Percentiles rank a stretch among this genome's conserved stretches.
Conservation (phyloP, 2,329 filamentous ascomycete genomes). For the Diaporthe velutina region DNA sequence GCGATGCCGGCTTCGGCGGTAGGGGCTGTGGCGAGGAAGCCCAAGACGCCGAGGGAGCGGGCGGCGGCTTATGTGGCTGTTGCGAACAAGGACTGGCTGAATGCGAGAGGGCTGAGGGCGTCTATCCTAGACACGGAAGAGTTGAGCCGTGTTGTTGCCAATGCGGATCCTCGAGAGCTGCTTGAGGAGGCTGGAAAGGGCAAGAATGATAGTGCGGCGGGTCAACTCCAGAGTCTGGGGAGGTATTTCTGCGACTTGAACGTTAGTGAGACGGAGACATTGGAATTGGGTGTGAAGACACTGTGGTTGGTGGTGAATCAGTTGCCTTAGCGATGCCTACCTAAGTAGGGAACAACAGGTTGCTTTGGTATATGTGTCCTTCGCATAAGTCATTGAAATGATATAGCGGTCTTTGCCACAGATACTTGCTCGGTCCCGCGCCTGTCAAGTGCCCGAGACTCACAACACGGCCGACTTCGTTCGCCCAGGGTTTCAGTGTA, state of each 20-base stretch:
- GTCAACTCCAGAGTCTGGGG: background rate
- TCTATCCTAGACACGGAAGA: conserved; percentile 49
- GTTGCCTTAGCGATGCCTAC: background rate
- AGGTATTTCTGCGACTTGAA: conserved; percentile 19
- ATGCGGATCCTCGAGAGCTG: background rate
- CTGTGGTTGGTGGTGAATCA: conserved; percentile 21
- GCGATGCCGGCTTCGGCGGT: conserved; percentile 51
- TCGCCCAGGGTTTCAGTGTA: no score
- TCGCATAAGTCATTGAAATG: no score
- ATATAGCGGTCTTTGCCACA: no score
- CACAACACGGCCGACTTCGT: no score
- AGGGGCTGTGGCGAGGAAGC: conserved; percentile 51
- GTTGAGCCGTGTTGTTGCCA: background rate
- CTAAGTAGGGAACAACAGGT: no score
- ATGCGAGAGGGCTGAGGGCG: conserved; percentile 53
- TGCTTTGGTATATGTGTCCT: no score
- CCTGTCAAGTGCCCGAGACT: no score
- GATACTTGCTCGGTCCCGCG: no score
- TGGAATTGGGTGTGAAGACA: conserved; percentile 12
- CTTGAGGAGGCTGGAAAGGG: background rate
- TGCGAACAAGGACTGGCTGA: conserved; percentile 59
- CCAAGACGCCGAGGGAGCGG: conserved; percentile 56
- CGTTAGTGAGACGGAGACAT: background rate
- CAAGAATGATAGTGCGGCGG: background rate
- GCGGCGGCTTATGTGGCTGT: conserved; percentile 56